A percentile compares a stretch with the other conserved stretches of the same genome.
Evolutionary conservation across 148 eudicot species (phyloP).

Genomic region (Chenopodium quinoa): DNA sequence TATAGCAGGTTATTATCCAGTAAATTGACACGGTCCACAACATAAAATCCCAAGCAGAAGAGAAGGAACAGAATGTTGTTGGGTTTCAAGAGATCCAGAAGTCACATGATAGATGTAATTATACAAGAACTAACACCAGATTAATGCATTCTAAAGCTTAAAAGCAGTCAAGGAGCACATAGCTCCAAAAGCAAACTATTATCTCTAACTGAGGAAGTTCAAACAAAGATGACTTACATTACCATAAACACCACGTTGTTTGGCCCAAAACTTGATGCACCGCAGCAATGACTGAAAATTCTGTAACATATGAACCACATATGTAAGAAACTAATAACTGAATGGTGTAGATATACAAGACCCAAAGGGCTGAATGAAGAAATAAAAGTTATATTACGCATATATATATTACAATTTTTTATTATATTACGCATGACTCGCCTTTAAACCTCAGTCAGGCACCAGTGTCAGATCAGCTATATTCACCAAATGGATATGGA

Average conservation of each 20-base stretch:
- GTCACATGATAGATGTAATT: not conserved
- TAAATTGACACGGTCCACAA: not conserved
- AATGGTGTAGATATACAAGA: no score
- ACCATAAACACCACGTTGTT: slow-evolving; percentile 61
- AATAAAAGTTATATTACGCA: no score
- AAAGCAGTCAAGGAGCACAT: not conserved
- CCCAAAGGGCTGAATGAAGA: no score
- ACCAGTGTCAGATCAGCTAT: no score
- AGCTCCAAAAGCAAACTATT: not conserved
- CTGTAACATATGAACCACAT: slow-evolving; percentile 32
- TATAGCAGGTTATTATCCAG: no score
- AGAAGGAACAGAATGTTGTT: no score
- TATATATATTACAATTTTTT: no score
- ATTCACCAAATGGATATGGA: no score
- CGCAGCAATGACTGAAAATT: slow-evolving; percentile 49
- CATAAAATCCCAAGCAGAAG: not conserved
- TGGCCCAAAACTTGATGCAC: slow-evolving; percentile 68
- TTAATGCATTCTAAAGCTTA: not conserved
- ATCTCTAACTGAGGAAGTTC: not conserved
- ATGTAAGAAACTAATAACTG: not conserved
- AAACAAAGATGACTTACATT: slow-evolving; percentile 44
- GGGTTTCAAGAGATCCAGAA: no score
- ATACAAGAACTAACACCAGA: not conserved
- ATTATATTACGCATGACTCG: no score
- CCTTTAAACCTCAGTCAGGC: no score